Conservation (phyloP, 805 yeast genomes). For the Zygosaccharomyces lentus region DNA sequence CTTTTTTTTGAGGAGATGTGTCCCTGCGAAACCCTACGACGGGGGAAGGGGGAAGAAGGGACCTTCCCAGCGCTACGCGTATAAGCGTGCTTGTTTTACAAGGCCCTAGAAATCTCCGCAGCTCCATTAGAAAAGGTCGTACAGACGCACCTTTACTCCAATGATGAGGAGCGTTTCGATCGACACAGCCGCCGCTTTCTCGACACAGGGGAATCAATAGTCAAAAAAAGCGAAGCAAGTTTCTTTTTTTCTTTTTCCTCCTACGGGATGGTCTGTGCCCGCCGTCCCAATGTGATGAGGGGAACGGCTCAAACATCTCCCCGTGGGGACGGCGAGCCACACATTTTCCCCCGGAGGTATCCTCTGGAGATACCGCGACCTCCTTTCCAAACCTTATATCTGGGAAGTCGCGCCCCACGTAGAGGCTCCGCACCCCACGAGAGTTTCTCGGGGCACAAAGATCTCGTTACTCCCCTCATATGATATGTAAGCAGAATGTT, state of each 20-base stretch:
- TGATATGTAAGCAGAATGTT: too few species aligned
- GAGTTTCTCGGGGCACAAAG: too few species aligned
- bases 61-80: neutral
- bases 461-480: too few species aligned
- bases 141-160: constrained; percentile 2
- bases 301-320: neutral
- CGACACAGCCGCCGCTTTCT: constrained; percentile 5
- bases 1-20: constrained; percentile 2
- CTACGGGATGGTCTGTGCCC: neutral
- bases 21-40: neutral
- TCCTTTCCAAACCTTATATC: neutral
- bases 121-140: neutral
- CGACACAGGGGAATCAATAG: neutral
- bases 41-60: neutral
- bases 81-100: neutral
- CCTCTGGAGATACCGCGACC: neutral
- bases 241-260: neutral
- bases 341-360: neutral
- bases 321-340: neutral
- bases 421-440: neutral
- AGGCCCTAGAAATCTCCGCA: neutral
- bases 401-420: neutral
- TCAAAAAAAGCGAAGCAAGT: neutral
- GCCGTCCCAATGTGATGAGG: neutral
- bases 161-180: constrained; percentile 3